Conservation (phyloP, 352 stramenopile species). For the Phytophthora pluvialis region DNA sequence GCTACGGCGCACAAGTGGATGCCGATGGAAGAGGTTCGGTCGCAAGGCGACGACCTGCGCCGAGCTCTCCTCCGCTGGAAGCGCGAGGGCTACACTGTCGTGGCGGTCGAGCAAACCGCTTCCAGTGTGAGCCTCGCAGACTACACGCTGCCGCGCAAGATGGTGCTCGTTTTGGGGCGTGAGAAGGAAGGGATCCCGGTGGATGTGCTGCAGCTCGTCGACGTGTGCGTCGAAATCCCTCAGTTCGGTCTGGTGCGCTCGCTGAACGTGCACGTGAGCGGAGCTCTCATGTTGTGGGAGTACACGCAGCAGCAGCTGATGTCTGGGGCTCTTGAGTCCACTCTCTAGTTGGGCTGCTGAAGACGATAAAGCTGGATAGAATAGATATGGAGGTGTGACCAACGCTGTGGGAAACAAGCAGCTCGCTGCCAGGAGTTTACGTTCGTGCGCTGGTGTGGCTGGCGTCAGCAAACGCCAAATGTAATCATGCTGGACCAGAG, state of each 20-base stretch:
- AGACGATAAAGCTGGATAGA: conserved; percentile 7
- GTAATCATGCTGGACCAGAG: no score
- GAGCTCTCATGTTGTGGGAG: conserved; percentile 96
- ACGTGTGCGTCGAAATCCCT: conserved; percentile 97
- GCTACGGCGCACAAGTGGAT: conserved; percentile 96
- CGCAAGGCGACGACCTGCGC: conserved; percentile 45
- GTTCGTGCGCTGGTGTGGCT: no score
- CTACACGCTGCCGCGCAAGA: conserved; percentile 89
- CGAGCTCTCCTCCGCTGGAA: conserved; percentile 70
- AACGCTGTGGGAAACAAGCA: no score
- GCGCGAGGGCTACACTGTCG: conserved; percentile 90
- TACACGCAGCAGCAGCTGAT: conserved; percentile 93
- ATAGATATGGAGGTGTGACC: conserved; percentile 1
- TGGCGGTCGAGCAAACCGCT: conserved; percentile 95
- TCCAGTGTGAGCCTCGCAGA: conserved; percentile 87
- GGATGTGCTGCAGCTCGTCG: conserved; percentile 94
- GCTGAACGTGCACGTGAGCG: conserved; percentile 98
- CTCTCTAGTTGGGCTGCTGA: conserved; percentile 12
- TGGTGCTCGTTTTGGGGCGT: conserved; percentile 95
- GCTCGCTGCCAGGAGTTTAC: no score
- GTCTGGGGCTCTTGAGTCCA: conserved; percentile 28
- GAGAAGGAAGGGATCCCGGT: conserved; percentile 98
- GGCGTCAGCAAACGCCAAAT: no score
- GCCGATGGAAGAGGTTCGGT: conserved; percentile 90
- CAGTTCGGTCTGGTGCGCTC: conserved; percentile 97